Conservation (phyloP, 768 basidiomycete genomes). For the Galerina marginata region DNA sequence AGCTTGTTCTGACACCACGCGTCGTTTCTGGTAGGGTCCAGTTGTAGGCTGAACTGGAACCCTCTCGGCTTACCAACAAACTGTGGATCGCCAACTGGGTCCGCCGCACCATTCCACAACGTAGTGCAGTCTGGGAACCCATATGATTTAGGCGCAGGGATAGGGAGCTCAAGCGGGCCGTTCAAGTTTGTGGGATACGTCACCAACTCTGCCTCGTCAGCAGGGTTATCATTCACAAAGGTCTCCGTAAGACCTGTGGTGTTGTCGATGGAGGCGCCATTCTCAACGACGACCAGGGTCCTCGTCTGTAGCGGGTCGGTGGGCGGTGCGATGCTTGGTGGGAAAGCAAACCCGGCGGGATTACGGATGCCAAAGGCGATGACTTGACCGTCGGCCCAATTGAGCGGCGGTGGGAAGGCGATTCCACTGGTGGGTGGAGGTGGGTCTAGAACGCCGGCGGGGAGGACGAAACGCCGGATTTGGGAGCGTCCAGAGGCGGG, state of each 20-base stretch:
- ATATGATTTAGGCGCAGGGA: constrained; percentile 29
- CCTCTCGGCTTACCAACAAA: constrained; percentile 37
- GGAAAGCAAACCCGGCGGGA: constrained; percentile 47
- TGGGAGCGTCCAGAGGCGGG: constrained; percentile 49
- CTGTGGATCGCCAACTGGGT: constrained; percentile 45
- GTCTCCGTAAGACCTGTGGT: constrained; percentile 41
- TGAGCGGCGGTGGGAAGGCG: constrained; percentile 7
- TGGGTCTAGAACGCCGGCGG: background rate
- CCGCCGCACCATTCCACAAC: constrained; percentile 47
- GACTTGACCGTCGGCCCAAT: constrained; percentile 38
- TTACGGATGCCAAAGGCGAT: constrained; percentile 51
- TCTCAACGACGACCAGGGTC: constrained; percentile 45
- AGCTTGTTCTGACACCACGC: constrained; percentile 36
- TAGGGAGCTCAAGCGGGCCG: background rate
- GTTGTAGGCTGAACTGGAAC: constrained; percentile 43
- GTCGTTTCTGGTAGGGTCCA: constrained; percentile 37
- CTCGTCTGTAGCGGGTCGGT: constrained; percentile 3
- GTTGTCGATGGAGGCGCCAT: constrained; percentile 49
- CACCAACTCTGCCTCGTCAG: constrained; percentile 44
- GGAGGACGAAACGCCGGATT: constrained; percentile 34
- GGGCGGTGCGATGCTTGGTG: constrained; percentile 15
- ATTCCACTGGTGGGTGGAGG: constrained; percentile 12
- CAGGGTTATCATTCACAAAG: constrained; percentile 52
- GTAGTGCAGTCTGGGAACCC: constrained; percentile 52
- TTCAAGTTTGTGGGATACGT: constrained; percentile 12